Base-by-base conservation (phyloP, 1,284 basidiomycete species). In the Microbotryum lychnidis-dioicae region DNA sequence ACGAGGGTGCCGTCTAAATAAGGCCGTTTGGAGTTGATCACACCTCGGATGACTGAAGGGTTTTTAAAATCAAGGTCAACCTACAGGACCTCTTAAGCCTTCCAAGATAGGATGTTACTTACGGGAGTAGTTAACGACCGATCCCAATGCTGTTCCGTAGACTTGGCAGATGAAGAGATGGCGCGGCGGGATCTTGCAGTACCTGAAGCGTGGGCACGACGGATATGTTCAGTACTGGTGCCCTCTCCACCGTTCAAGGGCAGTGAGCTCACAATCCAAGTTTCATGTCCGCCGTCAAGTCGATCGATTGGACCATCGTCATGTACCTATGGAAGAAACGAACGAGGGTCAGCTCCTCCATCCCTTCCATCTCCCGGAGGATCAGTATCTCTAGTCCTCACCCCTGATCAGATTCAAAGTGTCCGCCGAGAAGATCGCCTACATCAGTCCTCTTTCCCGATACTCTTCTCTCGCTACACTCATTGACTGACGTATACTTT, bases 161-260 rank as follows among this genome's bases (percentile, higher is more conserved):
- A 74, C 64, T 53, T 77, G 76, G 10, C 74, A 73, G 23, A 77
- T 61, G 61, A 77, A 77, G 67, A 78, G 73, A 60, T 73, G 68
- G 54, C 72, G 70, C 4, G 77, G 77, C 9, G 75, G 76, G 42
- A 78, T 75, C 57, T 70, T 67, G 60, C 57, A 66, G 56, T 67
- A 62, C 29, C 58, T 60, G 46, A 47, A 6, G 44, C 6, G 20
- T 53, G 29, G 21, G 60, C 25, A 14, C 31, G 25, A 27, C 4
- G 10, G 10, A 14, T 21, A 23, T 8, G 31, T 12, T 53, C 16
- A 29, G 54, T 7, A 9, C 20, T 27, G 18, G 7, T 20, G 6
- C 9, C 21, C 6, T 1, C 58, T 70, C 68, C 63, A 72, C 65
- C 51, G 72, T 71, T 37, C 7, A 33, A 29, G 14, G 9, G 14